Conservation (phyloP, 371 early-diverging fungal genomes). For the Apophysomyces elegans region DNA sequence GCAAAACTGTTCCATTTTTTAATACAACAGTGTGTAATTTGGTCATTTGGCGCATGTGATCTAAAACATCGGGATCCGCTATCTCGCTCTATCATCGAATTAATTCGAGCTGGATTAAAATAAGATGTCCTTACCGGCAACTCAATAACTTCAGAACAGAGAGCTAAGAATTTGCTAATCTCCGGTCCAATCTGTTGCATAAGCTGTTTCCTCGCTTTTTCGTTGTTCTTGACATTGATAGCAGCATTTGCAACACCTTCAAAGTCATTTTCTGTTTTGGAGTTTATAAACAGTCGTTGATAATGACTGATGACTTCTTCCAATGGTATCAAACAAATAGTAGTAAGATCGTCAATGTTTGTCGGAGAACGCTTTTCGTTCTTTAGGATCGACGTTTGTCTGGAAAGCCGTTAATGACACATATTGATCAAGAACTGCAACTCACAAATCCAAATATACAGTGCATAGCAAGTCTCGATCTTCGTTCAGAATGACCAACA, state of each 20-base stretch:
- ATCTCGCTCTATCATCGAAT: neutral
- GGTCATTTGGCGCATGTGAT: conserved; percentile 23
- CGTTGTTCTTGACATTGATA: conserved; percentile 16
- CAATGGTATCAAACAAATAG: conserved; percentile 24
- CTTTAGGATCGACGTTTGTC: conserved; percentile 27
- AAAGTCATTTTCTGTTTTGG: conserved; percentile 10
- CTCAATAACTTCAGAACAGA: conserved; percentile 16
- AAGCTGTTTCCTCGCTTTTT: conserved; percentile 29
- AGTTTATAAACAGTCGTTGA: conserved; percentile 23
- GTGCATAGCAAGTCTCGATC: conserved; percentile 47
- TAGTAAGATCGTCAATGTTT: conserved; percentile 21
- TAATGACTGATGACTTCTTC: conserved; percentile 35
- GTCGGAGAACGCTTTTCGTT: conserved; percentile 13
- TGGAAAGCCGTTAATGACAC: neutral
- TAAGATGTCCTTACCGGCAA: conserved; percentile 23
- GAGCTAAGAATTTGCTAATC: conserved; percentile 26
- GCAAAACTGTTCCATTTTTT: conserved; percentile 18
- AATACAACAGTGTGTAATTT: conserved; percentile 19
- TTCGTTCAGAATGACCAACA: conserved; percentile 66
- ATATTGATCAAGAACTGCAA: neutral
- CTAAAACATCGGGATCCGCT: neutral
- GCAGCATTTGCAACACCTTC: neutral
- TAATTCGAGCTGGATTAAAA: neutral
- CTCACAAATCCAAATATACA: conserved; percentile 57
- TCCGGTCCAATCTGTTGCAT: conserved; percentile 23